Evolutionary conservation across 345 rosid genomes (phyloP).

Genomic region (Psidium guajava): DNA sequence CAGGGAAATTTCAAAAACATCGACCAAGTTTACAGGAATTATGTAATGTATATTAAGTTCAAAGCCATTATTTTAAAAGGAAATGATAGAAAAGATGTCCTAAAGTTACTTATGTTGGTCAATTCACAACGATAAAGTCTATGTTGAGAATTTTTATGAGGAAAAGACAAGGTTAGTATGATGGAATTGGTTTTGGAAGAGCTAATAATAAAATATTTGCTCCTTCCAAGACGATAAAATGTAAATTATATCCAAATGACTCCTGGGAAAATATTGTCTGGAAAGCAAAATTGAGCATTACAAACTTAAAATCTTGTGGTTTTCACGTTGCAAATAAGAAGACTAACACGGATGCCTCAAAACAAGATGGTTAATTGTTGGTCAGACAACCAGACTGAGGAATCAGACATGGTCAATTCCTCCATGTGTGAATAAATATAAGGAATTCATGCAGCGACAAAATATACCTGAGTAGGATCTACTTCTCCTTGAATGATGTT

Average conservation of each 20-base stretch:
- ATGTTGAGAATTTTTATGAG: background rate
- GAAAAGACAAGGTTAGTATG: background rate
- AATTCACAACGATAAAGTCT: background rate
- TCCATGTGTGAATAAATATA: background rate
- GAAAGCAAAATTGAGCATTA: background rate
- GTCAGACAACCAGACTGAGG: background rate
- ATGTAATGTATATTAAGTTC: background rate
- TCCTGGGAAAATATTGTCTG: background rate
- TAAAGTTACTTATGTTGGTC: background rate
- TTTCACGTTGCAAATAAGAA: background rate
- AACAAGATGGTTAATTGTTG: background rate
- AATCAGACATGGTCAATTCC: background rate
- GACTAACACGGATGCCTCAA: background rate
- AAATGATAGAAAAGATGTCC: background rate
- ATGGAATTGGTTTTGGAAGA: background rate
- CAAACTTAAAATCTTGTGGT: background rate
- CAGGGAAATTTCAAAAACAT: background rate
- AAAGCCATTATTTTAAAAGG: background rate
- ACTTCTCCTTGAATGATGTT: slow-evolving; percentile 99
- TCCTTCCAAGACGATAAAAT: background rate
- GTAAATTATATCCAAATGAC: background rate
- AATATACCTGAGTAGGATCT: slow-evolving; percentile 89
- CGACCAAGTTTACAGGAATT: background rate
- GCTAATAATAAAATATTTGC: background rate
- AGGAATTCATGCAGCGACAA: background rate